Evolutionary conservation across 305 asterid genomes (phyloP).

Genomic region (Solanum chacoense): DNA sequence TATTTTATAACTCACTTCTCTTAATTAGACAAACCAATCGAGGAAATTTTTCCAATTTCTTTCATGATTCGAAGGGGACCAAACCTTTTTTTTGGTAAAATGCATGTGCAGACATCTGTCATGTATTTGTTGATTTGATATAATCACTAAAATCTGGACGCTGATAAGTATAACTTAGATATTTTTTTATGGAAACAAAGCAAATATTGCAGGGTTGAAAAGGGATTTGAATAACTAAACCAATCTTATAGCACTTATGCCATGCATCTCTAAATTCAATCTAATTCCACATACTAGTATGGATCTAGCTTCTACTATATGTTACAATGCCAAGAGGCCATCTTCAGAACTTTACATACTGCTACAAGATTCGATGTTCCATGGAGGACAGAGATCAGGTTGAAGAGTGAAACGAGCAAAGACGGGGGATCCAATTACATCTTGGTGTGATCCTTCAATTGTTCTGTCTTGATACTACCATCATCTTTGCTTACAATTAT

Average conservation of each 20-base stretch:
- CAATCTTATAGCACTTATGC: constrained; percentile 1
- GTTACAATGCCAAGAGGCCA: background rate
- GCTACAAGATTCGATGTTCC: background rate
- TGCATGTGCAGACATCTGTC: background rate
- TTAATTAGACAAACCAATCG: background rate
- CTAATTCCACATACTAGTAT: background rate
- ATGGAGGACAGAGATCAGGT: background rate
- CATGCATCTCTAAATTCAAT: background rate
- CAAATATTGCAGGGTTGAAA: background rate
- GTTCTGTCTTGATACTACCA: background rate
- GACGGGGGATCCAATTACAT: background rate
- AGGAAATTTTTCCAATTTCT: background rate
- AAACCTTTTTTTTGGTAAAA: background rate
- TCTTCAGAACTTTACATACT: background rate
- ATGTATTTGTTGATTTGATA: background rate
- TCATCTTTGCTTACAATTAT: constrained; percentile 40
- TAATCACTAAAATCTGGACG: no score
- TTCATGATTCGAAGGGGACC: background rate
- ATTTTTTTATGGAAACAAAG: background rate
- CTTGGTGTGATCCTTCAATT: background rate
- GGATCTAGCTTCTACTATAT: background rate
- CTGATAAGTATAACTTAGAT: background rate
- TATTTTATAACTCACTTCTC: background rate
- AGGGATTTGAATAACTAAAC: background rate
- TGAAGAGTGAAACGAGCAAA: background rate